phyloP scores from a whole-genome alignment of 2,329 filamentous ascomycete genomes.

The Neonectria neomacrospora region DNA sequence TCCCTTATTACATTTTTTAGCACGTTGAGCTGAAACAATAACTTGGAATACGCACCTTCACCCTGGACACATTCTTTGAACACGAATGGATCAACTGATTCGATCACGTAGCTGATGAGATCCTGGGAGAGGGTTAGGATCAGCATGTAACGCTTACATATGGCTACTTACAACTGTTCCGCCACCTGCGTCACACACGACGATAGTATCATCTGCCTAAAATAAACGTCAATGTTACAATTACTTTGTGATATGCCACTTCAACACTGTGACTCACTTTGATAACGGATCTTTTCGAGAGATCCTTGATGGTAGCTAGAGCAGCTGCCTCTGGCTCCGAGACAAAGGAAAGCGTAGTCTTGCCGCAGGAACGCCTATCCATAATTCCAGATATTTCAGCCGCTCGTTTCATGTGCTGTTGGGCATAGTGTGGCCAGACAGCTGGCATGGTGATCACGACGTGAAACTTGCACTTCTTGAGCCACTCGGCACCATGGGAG shows the following conservation, averaged over 20 bases:
- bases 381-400: slow-evolving; percentile 50
- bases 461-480: slow-evolving; percentile 45
- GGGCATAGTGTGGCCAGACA: slow-evolving; percentile 55
- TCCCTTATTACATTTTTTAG: slow-evolving; percentile 41
- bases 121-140: slow-evolving; percentile 44
- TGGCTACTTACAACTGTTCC: slow-evolving; percentile 48
- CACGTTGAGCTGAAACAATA: fast-evolving
- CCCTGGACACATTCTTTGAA: slow-evolving; percentile 53
- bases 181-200: slow-evolving; percentile 53
- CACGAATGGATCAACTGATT: slow-evolving; percentile 33
- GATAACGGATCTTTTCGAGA: slow-evolving; percentile 37
- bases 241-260: no score
- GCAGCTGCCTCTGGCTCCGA: slow-evolving; percentile 60
- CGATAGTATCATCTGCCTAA: slow-evolving; percentile 38
- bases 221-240: not conserved
- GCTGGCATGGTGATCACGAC: slow-evolving; percentile 56
- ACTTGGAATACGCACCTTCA: slow-evolving; percentile 42
- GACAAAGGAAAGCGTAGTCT: slow-evolving; percentile 50
- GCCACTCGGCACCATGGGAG: slow-evolving; percentile 34
- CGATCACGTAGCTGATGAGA: slow-evolving; percentile 53
- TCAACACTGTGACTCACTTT: no score
- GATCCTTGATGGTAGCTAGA: slow-evolving; percentile 49
- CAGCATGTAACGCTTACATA: fast-evolving
- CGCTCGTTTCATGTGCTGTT: slow-evolving; percentile 49
- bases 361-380: slow-evolving; percentile 31